Percentiles rank a stretch among this genome's conserved stretches.
These are phyloP conservation scores for Pichia sp. DNA, from an alignment of 1,139 yeast species.

Conservation along the genomic window DNA sequence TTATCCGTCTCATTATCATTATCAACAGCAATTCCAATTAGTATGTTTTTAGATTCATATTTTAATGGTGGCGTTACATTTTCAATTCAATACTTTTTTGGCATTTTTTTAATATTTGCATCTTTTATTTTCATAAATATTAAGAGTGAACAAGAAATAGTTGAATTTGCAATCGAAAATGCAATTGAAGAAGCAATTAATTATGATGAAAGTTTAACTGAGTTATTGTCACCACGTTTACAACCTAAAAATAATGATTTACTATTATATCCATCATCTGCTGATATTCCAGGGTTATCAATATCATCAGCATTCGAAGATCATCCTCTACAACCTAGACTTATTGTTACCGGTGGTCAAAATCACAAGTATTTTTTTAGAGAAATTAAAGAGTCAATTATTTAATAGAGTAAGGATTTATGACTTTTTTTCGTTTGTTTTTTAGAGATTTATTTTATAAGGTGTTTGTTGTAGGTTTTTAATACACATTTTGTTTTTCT, in stretches of 20 bases:
- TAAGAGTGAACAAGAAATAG: conserved; percentile 40
- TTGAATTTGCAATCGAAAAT: conserved; percentile 44
- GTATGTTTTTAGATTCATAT: conserved; percentile 37
- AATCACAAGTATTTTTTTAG: conserved; percentile 40
- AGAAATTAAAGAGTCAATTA: conserved; percentile 19
- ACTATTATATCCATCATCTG: conserved; percentile 16
- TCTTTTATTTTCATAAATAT: conserved; percentile 45
- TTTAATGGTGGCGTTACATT: conserved; percentile 37
- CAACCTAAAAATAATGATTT: conserved; percentile 30
- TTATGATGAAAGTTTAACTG: conserved; percentile 42
- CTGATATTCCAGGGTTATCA: conserved; percentile 24
- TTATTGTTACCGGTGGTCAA: conserved; percentile 36
- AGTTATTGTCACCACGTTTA: conserved; percentile 40
- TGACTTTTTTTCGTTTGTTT: neutral
- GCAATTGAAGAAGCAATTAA: conserved; percentile 44
- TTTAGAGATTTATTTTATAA: too few species aligned
- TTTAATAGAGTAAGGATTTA: neutral
- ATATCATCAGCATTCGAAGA: conserved; percentile 16
- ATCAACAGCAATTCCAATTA: conserved; percentile 48
- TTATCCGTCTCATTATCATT: conserved; percentile 46
- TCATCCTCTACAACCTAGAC: conserved; percentile 9
- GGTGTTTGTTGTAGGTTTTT: too few species aligned
- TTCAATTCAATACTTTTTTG: conserved; percentile 36
- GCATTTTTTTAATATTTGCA: conserved; percentile 40
- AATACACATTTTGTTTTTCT: too few species aligned